Base-by-base conservation (phyloP, 2,329 filamentous ascomycete genomes). In the Monosporascus sp. region DNA sequence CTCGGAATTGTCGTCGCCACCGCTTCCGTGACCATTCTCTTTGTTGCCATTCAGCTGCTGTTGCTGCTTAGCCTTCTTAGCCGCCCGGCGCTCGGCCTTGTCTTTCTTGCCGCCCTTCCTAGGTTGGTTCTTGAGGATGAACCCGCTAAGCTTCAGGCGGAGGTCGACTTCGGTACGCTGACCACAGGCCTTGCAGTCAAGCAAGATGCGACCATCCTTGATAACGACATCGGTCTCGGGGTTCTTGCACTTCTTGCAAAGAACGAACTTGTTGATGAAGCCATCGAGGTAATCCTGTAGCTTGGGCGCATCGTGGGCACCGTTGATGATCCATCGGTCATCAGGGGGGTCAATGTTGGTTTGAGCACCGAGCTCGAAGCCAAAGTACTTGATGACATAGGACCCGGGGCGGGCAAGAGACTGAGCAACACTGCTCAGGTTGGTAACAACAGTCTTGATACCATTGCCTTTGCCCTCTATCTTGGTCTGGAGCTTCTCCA, bases 281-380 rank as follows among this genome's bases (percentile, higher is more conserved):
- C 92, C 92, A 72, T 97, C 93, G 48, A 99, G 89, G 66, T 97
- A 92, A 72, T 97, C 94, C 79, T 99, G 94, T 48, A 99, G 88
- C 81, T 97, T 97, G 73, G 81, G 77, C 58, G 93, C 86, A 63
- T 99, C 94, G 72, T 99, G 94, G 62, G 93, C 90, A 71, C 94
- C 94, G 77, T 99, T 99, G 83, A 99, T 97, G 77, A 99, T 99
- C 93, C 94, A 99, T 72, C 94, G 94, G 72, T 99, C 94, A 72
- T 97, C 93, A 67, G 90, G 86, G 62, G 94, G 93, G 71, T 97
- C 94, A 65, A 91, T 92, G 78, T 97, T 97, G 79, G 94, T 97
- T 80, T 97, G 94, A 65, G 94, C 94, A 72, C 94, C 94, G 54
- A 99, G 86, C 77, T 99, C 94, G 73, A 99, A 97, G 66, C 94